A percentile compares a stretch with the other conserved stretches of the same genome.
These are phyloP conservation scores for Microcyclospora tardicrescens DNA, from an alignment of 2,329 filamentous ascomycete genomes.

Conservation along the genomic window DNA sequence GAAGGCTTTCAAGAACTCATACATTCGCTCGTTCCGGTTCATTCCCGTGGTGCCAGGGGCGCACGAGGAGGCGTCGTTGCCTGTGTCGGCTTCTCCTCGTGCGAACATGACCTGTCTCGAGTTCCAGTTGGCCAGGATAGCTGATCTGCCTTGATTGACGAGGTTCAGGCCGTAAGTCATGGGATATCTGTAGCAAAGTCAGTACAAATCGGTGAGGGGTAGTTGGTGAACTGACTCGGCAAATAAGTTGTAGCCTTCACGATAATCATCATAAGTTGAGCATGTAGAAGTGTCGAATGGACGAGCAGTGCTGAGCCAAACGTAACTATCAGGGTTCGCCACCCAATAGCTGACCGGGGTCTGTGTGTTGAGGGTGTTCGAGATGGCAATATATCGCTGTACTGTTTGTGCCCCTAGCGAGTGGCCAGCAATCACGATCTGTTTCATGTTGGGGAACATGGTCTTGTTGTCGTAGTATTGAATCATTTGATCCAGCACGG, in stretches of 20 bases:
- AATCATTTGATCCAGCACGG: conserved; percentile 24
- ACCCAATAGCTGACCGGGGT: conserved; percentile 22
- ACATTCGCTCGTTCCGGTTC: conserved; percentile 28
- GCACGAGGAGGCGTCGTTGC: conserved; percentile 23
- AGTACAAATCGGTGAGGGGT: too few relatives aligned
- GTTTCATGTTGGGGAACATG: conserved; percentile 24
- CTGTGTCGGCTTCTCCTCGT: conserved; percentile 22
- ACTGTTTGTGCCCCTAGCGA: conserved; percentile 24
- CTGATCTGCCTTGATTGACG: conserved; percentile 17
- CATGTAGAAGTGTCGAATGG: conserved; percentile 20
- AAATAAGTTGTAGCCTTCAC: conserved; percentile 24
- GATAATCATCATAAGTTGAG: conserved; percentile 22
- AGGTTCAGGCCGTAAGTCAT: conserved; percentile 21
- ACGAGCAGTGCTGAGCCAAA: conserved; percentile 21
- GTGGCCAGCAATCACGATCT: conserved; percentile 26
- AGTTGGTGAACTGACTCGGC: conserved; percentile 1
- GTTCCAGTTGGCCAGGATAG: conserved; percentile 23
- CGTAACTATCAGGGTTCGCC: conserved; percentile 24
- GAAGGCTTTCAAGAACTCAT: conserved; percentile 27
- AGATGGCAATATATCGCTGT: conserved; percentile 24
- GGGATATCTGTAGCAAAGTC: conserved; percentile 9
- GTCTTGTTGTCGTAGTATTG: conserved; percentile 22
- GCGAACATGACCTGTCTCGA: conserved; percentile 23
- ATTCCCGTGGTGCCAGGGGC: conserved; percentile 21
- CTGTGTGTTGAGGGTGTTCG: conserved; percentile 12